Evolutionary conservation across 352 stramenopile species (phyloP).

Genomic region (Globisporangium lucens): DNA sequence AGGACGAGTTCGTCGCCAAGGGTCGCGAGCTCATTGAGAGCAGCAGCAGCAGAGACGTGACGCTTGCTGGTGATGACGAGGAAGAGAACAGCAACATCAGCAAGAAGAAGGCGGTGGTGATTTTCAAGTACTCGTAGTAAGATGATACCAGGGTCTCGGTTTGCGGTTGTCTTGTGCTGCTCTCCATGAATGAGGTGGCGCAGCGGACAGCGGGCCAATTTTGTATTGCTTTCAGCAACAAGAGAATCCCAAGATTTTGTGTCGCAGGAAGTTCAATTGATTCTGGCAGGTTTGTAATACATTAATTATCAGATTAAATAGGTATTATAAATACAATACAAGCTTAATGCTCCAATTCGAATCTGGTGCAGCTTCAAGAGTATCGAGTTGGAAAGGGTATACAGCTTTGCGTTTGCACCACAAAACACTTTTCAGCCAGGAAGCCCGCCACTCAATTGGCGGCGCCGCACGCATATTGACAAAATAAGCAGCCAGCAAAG

Average conservation of each 20-base stretch:
- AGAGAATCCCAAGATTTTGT: no score
- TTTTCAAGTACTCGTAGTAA: not conserved
- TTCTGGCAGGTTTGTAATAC: not conserved
- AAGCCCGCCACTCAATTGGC: not conserved
- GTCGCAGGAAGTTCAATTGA: not conserved
- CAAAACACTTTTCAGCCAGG: not conserved
- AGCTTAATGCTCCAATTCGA: no score
- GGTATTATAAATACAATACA: not conserved
- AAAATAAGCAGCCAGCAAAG: slow-evolving; percentile 1
- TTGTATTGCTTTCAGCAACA: no score
- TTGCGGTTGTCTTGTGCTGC: no score
- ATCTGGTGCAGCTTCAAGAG: no score
- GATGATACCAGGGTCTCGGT: no score
- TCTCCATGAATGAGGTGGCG: no score
- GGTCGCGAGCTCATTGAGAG: slow-evolving; percentile 3
- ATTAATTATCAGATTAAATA: not conserved
- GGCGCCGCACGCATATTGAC: not conserved
- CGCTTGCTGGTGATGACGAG: no score
- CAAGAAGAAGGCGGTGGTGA: not conserved
- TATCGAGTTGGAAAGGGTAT: not conserved
- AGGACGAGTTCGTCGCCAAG: slow-evolving; percentile 9
- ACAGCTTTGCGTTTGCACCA: not conserved
- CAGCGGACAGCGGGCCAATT: no score
- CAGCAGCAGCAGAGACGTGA: not conserved
- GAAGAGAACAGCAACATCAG: no score